A percentile compares a stretch with the other conserved stretches of the same genome.
phyloP scores from a whole-genome alignment of 768 basidiomycete genomes.

The Kwoniella dejecticola region DNA sequence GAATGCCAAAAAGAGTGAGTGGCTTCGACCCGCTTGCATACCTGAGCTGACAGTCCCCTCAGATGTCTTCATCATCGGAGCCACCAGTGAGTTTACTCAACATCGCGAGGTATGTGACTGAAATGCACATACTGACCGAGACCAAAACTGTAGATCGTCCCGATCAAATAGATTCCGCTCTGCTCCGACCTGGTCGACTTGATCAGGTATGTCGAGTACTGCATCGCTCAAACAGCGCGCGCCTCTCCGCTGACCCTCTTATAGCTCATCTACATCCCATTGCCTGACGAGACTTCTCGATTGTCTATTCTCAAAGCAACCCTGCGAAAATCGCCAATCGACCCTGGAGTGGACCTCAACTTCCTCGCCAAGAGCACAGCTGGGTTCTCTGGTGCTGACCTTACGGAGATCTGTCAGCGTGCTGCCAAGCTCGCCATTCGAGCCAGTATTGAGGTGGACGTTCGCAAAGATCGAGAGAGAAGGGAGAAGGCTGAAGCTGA shows the following conservation, averaged over 20 bases:
- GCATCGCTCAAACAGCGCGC: not conserved
- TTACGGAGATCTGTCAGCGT: constrained; percentile 98
- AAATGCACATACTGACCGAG: too few relatives aligned
- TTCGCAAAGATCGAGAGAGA: constrained; percentile 74
- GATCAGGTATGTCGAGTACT: constrained; percentile 61
- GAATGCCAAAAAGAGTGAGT: constrained; percentile 68
- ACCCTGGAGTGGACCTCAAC: constrained; percentile 73
- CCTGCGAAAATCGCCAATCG: constrained; percentile 88
- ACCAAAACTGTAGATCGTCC: constrained; percentile 77
- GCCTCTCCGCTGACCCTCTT: not conserved
- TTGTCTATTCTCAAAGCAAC: constrained; percentile 85
- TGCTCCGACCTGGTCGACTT: constrained; percentile 95
- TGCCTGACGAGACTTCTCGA: constrained; percentile 91
- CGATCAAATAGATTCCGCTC: constrained; percentile 96
- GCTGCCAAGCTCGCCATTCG: constrained; percentile 96
- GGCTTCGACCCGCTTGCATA: too few relatives aligned
- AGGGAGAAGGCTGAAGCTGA: constrained; percentile 75
- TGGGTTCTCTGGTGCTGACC: constrained; percentile 98
- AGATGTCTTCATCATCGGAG: constrained; percentile 89
- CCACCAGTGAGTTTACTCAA: constrained; percentile 91
- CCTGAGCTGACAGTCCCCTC: constrained; percentile 48
- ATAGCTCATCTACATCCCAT: constrained; percentile 95
- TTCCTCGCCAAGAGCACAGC: constrained; percentile 92
- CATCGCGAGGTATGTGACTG: too few relatives aligned
- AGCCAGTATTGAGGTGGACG: constrained; percentile 90